Evolutionary conservation across 345 rosid genomes (phyloP).

Genomic region (Stellera chamaejasme): DNA sequence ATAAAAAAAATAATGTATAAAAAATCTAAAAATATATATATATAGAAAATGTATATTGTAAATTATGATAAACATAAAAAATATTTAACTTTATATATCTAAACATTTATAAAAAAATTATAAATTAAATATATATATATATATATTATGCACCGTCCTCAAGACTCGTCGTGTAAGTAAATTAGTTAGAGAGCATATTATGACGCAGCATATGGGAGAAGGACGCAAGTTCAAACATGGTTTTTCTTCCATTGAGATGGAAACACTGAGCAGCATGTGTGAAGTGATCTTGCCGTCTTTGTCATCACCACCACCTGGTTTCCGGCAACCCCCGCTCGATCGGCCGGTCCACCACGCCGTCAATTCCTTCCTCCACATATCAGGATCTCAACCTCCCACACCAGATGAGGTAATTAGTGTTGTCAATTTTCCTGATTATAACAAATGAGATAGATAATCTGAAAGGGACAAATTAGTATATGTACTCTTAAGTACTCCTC

Average conservation of each 20-base stretch:
- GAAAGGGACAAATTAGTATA: background rate
- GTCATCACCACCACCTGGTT: conserved; percentile 5
- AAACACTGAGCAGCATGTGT: conserved; percentile 40
- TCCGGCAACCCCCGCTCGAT: conserved; percentile 11
- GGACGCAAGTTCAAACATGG: conserved; percentile 22
- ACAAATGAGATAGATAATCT: background rate
- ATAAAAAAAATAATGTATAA: too few species aligned
- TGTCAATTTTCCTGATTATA: background rate
- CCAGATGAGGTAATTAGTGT: conserved; percentile 30
- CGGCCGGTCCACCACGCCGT: conserved; percentile 17
- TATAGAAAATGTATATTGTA: too few species aligned
- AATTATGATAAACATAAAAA: too few species aligned
- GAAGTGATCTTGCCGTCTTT: conserved; percentile 49
- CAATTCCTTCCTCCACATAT: conserved; percentile 35
- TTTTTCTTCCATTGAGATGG: conserved; percentile 43
- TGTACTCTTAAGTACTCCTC: too few species aligned
- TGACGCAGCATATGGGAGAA: conserved; percentile 15
- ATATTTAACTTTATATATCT: too few species aligned
- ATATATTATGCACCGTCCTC: too few species aligned
- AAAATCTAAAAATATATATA: too few species aligned
- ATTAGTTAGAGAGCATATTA: conserved; percentile 13
- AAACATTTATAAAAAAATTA: too few species aligned
- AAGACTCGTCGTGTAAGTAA: too few species aligned
- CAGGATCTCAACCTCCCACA: conserved; percentile 30
- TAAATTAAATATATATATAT: too few species aligned